Evolutionary conservation across 768 basidiomycete species (phyloP), one percentile per base, ranked within the genome.

Genomic region (Hydnum rufescens): DNA sequence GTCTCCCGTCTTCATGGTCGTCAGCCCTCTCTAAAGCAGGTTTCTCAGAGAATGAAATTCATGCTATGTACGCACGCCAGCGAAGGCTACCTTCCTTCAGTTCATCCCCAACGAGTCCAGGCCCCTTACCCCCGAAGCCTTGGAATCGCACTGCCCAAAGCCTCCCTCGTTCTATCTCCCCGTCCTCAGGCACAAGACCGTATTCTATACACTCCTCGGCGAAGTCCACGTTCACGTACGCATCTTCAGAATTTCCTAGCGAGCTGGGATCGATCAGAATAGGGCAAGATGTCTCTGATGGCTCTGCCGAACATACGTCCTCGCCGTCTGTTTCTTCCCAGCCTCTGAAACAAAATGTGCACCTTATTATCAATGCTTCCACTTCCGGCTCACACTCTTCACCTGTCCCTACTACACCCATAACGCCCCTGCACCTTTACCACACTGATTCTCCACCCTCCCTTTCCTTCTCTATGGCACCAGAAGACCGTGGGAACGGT

Each of bases 1-100:
- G 55, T 18, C 36, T 56, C 4, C 55, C 55, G 23, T 23, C 49
- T 1, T 55, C 57, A 13, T 56, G 55, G 55, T 34, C 55, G 1
- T 22, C 16, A n/a, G 55, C 55, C 5, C 49, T 56, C 1, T 18
- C 42, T 6, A 30, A 48, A 23, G 56, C 54, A 22, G 55, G 55
- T 22, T 56, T 48, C 54, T 18, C 55, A 5, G 23, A 31, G 1
- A 49, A 56, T 23, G 54, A 56, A 23, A 51, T 56, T n/a, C 3
- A 43, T 19, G 48, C 48, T 1, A 55, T 56, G 22, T 56, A 56
- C 43, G 19, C 52, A n/a, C 42, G 25, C 28, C 55, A 53, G 32
- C 5, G 44, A 8, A 25, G 16, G 18, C 51, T 23, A 4, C 29
- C 32, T 28, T 25, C 52, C 29, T 51, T 34, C 13, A 28, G 52